Conservation (phyloP, 176 grass and related monocot species). For the Cenchrus purpureus region DNA sequence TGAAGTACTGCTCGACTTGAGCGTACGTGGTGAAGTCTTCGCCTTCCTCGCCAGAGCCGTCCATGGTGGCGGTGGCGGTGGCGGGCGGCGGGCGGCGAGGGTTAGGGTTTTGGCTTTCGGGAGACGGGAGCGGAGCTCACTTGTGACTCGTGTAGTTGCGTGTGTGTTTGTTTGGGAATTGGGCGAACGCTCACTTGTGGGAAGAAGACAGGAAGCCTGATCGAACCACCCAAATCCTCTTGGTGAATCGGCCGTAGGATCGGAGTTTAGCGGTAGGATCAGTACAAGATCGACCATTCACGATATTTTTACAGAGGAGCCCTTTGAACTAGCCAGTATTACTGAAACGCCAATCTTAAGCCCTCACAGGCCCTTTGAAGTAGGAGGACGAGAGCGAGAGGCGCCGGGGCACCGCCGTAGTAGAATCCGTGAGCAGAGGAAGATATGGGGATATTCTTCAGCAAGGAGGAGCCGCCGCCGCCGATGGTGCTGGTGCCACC, state of each 20-base stretch:
- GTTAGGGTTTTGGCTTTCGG: not conserved
- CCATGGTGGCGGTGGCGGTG: slow-evolving; percentile 32
- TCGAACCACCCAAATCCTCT: too few relatives aligned
- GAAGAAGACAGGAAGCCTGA: too few relatives aligned
- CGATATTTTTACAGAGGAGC: not conserved
- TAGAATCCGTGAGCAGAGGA: not conserved
- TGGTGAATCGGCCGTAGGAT: not conserved
- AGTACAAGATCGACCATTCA: not conserved
- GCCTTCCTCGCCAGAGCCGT: not conserved
- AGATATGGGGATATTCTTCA: slow-evolving; percentile 49
- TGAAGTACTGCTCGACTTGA: not conserved
- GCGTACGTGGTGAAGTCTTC: not conserved
- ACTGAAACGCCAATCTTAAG: not conserved
- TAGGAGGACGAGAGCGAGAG: not conserved
- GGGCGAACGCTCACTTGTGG: too few relatives aligned
- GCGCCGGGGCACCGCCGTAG: too few relatives aligned
- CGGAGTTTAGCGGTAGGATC: not conserved
- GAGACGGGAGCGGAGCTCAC: not conserved
- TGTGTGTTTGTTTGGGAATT: too few relatives aligned
- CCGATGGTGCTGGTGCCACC: slow-evolving; percentile 96
- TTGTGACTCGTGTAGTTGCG: too few relatives aligned
- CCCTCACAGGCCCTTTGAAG: not conserved
- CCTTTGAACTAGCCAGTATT: not conserved
- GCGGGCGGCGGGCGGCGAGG: not conserved
- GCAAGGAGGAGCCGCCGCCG: slow-evolving; percentile 67